Evolutionary conservation across 148 eudicot species (phyloP).

Genomic region (Pharnaceum exiguum): DNA sequence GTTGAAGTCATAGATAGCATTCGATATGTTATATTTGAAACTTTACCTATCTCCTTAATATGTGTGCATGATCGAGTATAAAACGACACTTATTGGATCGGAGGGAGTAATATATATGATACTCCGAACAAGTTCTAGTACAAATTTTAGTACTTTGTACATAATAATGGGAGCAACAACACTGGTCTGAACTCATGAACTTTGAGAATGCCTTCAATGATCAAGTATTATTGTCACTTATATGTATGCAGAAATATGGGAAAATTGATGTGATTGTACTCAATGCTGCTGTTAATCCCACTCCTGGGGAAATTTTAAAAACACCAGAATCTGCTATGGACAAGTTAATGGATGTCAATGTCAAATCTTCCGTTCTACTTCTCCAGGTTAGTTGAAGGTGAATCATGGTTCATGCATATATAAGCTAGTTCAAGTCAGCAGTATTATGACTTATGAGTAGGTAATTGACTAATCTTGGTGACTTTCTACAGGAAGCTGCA

Average conservation of each 20-base stretch:
- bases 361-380: conserved; percentile 66
- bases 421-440: not conserved
- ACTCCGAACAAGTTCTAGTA: too few relatives aligned
- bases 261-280: conserved; percentile 69
- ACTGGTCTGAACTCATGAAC: too few relatives aligned
- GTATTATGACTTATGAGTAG: not conserved
- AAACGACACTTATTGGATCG: too few relatives aligned
- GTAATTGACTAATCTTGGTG: not conserved
- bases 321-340: conserved; percentile 66
- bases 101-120: too few relatives aligned
- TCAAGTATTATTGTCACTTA: too few relatives aligned
- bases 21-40: too few relatives aligned
- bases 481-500: conserved; percentile 55
- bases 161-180: too few relatives aligned
- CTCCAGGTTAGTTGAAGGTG: conserved; percentile 40
- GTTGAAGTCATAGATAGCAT: too few relatives aligned
- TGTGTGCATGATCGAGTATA: too few relatives aligned
- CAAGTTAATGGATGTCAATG: conserved; percentile 82
- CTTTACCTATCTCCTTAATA: too few relatives aligned
- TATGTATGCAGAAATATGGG: conserved; percentile 82
- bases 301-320: conserved; percentile 40
- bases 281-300: conserved; percentile 74
- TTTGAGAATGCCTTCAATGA: too few relatives aligned
- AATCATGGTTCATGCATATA: not conserved
- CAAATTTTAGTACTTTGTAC: too few relatives aligned